Evolutionary conservation across 208 protist species (phyloP), one percentile per base, ranked within the genome.

Genomic region (Acanthamoeba triangularis): DNA sequence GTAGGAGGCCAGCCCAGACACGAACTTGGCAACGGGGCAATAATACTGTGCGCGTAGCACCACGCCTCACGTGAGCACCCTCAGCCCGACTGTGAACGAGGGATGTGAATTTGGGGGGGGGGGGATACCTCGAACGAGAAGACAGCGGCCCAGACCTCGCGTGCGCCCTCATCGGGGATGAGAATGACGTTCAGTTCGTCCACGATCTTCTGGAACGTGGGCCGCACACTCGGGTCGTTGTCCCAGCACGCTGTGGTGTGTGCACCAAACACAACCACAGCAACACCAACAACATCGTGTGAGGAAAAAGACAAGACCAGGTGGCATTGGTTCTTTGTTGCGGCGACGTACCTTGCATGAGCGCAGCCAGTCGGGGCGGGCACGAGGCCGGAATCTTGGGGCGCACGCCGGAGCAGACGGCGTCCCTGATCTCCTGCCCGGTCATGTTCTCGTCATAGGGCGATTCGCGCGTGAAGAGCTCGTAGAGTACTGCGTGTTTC

Each of bases 181-280:
- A 85, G 78, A 56, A 85, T 52, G 6, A 16, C 41, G n/a, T 85
- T 37, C 35, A 85, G 47, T 56, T 85, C 78, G 14, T 85, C 78
- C 20, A 91, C 85, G 33, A 91, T 91, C 35, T 72, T 63, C 59
- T 65, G 52, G 54, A 91, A 91, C 23, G 85, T 74, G 54, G 85
- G 85, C 33, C 85, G n/a, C 5, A 16, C 33, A n/a, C 33, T 63
- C 54, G 85, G 85, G 35, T 91, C 85, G 14, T 91, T n/a, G 35
- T 20, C n/a, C 85, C 85, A 91, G 33, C 85, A 91, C 35, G 85
- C 85, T 91, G 54, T 6, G 14, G 11, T n/a, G 30, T n/a, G 30
- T 72, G 23, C 10, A 20, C 8, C 49, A 54, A 72, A 16, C 52
- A 59, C 16, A 16, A 7, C 52, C 11, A 18, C 7, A 84, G 74